phyloP scores from a whole-genome alignment of 345 rosid genomes.

The Mangifera indica region DNA sequence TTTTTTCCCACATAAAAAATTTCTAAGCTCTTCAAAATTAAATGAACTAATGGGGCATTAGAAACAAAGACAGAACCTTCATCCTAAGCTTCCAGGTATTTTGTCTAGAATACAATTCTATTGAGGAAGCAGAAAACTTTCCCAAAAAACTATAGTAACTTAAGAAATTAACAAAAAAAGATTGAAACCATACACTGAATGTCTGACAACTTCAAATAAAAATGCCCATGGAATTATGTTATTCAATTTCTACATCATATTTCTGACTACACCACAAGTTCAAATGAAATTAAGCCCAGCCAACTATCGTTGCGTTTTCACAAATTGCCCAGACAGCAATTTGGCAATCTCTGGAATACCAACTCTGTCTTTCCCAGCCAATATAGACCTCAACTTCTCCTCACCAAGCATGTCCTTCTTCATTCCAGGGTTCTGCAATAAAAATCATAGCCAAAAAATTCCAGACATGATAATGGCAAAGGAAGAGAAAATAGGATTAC shows the following conservation, averaged over 20 bases:
- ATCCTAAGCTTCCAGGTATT: background rate
- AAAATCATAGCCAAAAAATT: background rate
- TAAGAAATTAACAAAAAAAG: background rate
- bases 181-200: conserved; percentile 1
- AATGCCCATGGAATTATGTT: background rate
- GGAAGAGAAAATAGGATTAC: background rate
- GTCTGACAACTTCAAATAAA: background rate
- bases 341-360: conserved; percentile 42
- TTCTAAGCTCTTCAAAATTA: background rate
- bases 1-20: background rate
- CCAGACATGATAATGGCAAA: background rate
- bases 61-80: background rate
- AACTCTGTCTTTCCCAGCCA: conserved; percentile 41
- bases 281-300: background rate
- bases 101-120: background rate
- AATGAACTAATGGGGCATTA: background rate
- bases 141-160: background rate
- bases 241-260: background rate
- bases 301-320: conserved; percentile 13
- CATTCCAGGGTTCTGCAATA: conserved; percentile 41
- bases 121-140: background rate
- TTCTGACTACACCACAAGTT: background rate
- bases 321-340: conserved; percentile 37
- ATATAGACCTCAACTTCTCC: conserved; percentile 38
- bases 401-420: conserved; percentile 34